Evolutionary conservation across 2,329 filamentous ascomycete species (phyloP).

Genomic region (Gyromitra esculenta): DNA sequence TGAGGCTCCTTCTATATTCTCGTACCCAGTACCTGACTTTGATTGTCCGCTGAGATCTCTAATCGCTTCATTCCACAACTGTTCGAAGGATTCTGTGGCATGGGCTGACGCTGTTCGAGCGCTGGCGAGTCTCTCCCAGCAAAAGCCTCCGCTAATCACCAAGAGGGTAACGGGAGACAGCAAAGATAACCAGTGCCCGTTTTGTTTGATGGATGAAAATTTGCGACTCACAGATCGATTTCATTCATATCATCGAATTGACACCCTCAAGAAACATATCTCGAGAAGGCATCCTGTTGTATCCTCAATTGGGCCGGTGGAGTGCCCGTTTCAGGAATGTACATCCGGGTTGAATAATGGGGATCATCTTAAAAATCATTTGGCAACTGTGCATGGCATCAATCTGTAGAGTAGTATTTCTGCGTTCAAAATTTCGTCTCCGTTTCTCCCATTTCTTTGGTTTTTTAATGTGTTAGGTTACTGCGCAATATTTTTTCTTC

Average conservation of each 20-base stretch:
- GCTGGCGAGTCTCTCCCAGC: conserved; percentile 5
- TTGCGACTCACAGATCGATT: conserved; percentile 15
- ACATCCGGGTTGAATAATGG: background rate
- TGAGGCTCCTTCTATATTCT: conserved; percentile 10
- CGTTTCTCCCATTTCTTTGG: background rate
- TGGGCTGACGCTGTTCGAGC: conserved; percentile 1
- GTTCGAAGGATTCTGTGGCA: background rate
- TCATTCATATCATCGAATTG: conserved; percentile 3
- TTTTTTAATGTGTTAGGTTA: background rate
- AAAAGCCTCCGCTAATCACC: conserved; percentile 16
- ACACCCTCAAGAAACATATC: background rate
- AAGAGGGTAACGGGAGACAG: background rate
- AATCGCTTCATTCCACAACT: conserved; percentile 1
- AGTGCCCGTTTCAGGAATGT: background rate
- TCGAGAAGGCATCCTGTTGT: background rate
- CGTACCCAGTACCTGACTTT: background rate
- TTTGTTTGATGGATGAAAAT: conserved; percentile 13
- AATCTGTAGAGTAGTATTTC: too few species aligned
- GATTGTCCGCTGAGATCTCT: conserved; percentile 1
- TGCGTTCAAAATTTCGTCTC: background rate
- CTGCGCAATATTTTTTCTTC: too few species aligned
- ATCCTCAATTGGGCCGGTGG: background rate
- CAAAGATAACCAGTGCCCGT: conserved; percentile 18
- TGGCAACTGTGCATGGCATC: background rate
- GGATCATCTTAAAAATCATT: background rate